phyloP scores from a whole-genome alignment of 1,284 basidiomycete genomes.

The Athelia psychrophila region DNA sequence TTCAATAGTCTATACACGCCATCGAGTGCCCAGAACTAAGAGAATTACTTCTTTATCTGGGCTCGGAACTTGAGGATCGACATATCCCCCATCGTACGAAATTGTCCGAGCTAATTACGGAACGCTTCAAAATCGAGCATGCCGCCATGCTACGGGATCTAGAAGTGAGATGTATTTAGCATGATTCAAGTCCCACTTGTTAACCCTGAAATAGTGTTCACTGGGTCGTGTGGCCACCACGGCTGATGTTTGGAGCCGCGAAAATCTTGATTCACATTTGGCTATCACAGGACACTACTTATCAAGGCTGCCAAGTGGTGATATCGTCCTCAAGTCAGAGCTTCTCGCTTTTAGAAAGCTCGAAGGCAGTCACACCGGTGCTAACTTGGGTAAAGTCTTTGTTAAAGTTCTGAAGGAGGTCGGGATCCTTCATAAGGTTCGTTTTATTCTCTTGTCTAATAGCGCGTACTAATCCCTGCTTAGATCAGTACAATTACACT shows the following conservation, averaged over 20 bases:
- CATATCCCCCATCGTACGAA: slow-evolving; percentile 22
- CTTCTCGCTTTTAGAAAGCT: slow-evolving; percentile 14
- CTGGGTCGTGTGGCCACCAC: slow-evolving; percentile 16
- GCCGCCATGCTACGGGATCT: slow-evolving; percentile 14
- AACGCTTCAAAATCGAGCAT: slow-evolving; percentile 14
- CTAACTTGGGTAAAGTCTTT: slow-evolving; percentile 9
- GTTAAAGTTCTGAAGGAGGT: slow-evolving; percentile 10
- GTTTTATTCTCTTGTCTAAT: slow-evolving; percentile 1
- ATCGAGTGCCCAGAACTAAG: slow-evolving; percentile 25
- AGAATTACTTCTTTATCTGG: slow-evolving; percentile 24
- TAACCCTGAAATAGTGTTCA: slow-evolving; percentile 6
- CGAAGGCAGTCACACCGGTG: slow-evolving; percentile 10
- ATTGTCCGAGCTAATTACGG: slow-evolving; percentile 18
- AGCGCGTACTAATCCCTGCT: not conserved
- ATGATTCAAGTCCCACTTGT: not conserved
- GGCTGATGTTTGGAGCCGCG: slow-evolving; percentile 13
- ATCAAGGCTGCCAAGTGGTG: not conserved
- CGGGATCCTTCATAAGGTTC: slow-evolving; percentile 11
- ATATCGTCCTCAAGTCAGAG: slow-evolving; percentile 6
- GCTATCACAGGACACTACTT: slow-evolving; percentile 16
- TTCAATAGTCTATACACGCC: slow-evolving; percentile 22
- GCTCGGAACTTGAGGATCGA: slow-evolving; percentile 13
- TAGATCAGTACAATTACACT: slow-evolving; percentile 14
- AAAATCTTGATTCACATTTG: slow-evolving; percentile 8
- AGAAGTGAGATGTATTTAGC: not conserved